Evolutionary conservation across 306 rosid genomes (phyloP).

Genomic region (Gillenia trifoliata): DNA sequence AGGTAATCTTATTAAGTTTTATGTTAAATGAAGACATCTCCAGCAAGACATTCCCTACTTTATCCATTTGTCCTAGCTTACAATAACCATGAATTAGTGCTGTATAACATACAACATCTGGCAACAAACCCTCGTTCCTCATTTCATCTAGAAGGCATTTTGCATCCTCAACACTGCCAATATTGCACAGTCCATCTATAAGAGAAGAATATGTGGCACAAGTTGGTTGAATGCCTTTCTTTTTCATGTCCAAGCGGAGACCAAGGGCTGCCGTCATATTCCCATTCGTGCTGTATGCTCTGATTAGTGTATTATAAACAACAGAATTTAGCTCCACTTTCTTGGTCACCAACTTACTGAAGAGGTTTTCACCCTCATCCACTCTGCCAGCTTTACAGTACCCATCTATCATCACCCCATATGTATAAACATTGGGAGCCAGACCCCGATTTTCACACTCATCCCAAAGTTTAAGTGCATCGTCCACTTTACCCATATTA

Average conservation of each 20-base stretch:
- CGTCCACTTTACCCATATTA: conserved; percentile 55
- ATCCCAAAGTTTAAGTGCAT: conserved; percentile 43
- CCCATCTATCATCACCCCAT: conserved; percentile 61
- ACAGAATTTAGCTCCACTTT: conserved; percentile 54
- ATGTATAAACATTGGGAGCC: conserved; percentile 55
- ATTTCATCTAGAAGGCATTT: conserved; percentile 19
- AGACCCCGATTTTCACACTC: conserved; percentile 43
- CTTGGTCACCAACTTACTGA: conserved; percentile 38
- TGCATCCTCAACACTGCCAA: conserved; percentile 54
- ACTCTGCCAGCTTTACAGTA: conserved; percentile 50
- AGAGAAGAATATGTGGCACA: conserved; percentile 64
- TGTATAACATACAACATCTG: conserved; percentile 21
- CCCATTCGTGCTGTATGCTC: conserved; percentile 43
- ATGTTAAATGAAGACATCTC: not conserved
- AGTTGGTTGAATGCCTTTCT: conserved; percentile 43
- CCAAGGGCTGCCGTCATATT: conserved; percentile 48
- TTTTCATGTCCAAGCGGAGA: conserved; percentile 52
- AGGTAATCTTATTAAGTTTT: not conserved
- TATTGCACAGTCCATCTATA: conserved; percentile 60
- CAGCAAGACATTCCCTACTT: not conserved
- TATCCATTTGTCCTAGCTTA: conserved; percentile 28
- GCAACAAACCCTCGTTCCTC: not conserved
- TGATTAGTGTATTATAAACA: conserved; percentile 57
- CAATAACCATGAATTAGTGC: conserved; percentile 72
- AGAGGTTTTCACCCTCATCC: conserved; percentile 48